Percentiles rank a stretch among this genome's conserved stretches.
phyloP scores from a whole-genome alignment of 2,329 filamentous ascomycete species.

The Trichoderma pleuroti region DNA sequence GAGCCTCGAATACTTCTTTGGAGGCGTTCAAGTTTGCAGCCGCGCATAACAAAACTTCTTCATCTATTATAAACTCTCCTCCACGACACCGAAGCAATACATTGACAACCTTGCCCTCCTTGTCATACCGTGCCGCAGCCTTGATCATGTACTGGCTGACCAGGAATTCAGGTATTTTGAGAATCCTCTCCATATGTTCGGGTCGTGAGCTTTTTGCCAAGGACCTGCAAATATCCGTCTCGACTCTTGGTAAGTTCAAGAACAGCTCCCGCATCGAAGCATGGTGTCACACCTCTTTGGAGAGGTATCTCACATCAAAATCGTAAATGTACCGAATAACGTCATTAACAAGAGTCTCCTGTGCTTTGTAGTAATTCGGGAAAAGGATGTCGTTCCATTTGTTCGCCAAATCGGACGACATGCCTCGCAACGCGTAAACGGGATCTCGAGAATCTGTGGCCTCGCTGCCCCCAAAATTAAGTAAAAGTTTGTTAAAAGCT shows the following conservation, averaged over 20 bases:
- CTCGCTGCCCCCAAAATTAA: not conserved
- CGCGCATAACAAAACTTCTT: not conserved
- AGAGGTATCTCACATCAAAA: not conserved
- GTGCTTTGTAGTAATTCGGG: not conserved
- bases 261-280: not conserved
- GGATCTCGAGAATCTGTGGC: not conserved
- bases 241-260: not conserved
- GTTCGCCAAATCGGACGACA: not conserved
- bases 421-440: not conserved
- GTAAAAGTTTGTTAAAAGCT: not conserved
- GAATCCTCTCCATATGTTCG: not conserved
- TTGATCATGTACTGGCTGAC: not conserved
- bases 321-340: not conserved
- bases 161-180: not conserved
- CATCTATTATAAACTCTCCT: not conserved
- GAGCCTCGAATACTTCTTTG: not conserved
- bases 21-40: not conserved
- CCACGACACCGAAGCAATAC: not conserved
- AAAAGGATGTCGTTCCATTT: not conserved
- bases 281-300: accelerated
- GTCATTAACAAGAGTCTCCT: not conserved
- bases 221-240: not conserved
- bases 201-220: not conserved
- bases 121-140: not conserved
- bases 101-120: not conserved